Evolutionary conservation across 2,329 filamentous ascomycete species (phyloP).

Genomic region (Penicillium sp.): DNA sequence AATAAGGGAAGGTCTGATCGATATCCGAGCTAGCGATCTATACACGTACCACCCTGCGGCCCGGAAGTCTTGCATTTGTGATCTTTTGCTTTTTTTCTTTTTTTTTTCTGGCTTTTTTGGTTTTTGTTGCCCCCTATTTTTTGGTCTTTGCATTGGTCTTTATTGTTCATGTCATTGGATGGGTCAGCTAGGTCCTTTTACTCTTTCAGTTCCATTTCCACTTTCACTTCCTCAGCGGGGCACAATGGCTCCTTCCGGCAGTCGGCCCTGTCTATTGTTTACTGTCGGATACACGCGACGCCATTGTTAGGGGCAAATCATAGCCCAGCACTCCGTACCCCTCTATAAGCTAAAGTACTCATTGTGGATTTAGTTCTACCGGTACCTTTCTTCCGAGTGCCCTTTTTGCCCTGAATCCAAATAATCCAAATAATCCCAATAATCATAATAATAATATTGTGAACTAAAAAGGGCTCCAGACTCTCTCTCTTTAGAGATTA

Average conservation of each 20-base stretch:
- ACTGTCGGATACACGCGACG: background rate
- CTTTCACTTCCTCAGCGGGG: too few relatives aligned
- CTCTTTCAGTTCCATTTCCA: too few relatives aligned
- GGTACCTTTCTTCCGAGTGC: background rate
- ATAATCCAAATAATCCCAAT: background rate
- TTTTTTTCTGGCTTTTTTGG: background rate
- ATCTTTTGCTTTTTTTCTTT: background rate
- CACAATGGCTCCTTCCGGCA: too few relatives aligned
- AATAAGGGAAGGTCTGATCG: conserved; percentile 14
- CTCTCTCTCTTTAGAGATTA: background rate
- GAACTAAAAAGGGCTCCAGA: background rate
- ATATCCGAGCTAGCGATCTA: conserved; percentile 10
- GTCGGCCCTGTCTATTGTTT: background rate
- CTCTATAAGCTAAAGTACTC: conserved; percentile 2
- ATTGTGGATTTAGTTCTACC: background rate
- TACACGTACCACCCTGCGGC: conserved; percentile 7
- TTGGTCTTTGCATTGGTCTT: background rate
- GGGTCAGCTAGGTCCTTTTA: too few relatives aligned
- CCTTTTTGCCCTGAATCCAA: background rate
- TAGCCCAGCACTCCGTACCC: background rate
- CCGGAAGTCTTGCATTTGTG: background rate
- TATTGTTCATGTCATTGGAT: too few relatives aligned
- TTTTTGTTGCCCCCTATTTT: background rate
- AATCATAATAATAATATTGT: background rate
- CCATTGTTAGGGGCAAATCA: background rate